Conservation (phyloP, 2,329 filamentous ascomycete species). For the Sphaerostilbella broomeana region DNA sequence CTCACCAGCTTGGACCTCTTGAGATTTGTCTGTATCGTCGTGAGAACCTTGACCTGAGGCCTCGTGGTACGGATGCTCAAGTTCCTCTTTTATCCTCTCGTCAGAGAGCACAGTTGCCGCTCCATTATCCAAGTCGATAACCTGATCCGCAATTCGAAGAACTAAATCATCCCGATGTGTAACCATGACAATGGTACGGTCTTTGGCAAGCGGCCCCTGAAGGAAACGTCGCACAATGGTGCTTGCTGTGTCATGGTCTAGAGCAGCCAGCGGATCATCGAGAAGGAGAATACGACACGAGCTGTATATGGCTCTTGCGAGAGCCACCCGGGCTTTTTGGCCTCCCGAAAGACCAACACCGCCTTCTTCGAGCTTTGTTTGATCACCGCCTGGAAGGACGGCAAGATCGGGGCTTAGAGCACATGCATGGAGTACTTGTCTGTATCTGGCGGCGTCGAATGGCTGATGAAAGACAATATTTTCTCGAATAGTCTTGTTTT, state of each 20-base stretch:
- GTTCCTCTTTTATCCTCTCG: conserved; percentile 37
- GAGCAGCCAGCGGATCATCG: conserved; percentile 56
- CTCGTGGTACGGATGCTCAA: conserved; percentile 31
- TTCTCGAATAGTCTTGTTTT: conserved; percentile 58
- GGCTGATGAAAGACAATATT: conserved; percentile 58
- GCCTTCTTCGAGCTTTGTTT: conserved; percentile 55
- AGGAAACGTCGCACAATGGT: conserved; percentile 57
- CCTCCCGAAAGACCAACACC: conserved; percentile 58
- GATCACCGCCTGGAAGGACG: conserved; percentile 50
- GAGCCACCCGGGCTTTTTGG: conserved; percentile 55
- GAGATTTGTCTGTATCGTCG: conserved; percentile 20
- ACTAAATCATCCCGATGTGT: conserved; percentile 77
- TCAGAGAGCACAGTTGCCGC: conserved; percentile 43
- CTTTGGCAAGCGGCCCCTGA: conserved; percentile 51
- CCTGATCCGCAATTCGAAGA: conserved; percentile 63
- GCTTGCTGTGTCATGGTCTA: conserved; percentile 57
- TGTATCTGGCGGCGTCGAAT: conserved; percentile 50
- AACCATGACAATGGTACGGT: conserved; percentile 68
- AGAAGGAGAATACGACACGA: conserved; percentile 50
- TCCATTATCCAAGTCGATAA: conserved; percentile 63
- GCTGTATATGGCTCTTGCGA: conserved; percentile 58
- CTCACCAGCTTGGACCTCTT: conserved; percentile 28
- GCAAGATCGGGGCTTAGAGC: conserved; percentile 50
- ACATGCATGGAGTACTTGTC: conserved; percentile 54
- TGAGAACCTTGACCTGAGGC: conserved; percentile 7